Evolutionary conservation across 2,329 filamentous ascomycete genomes (phyloP).

Genomic region (Lasiodiplodia sp.): DNA sequence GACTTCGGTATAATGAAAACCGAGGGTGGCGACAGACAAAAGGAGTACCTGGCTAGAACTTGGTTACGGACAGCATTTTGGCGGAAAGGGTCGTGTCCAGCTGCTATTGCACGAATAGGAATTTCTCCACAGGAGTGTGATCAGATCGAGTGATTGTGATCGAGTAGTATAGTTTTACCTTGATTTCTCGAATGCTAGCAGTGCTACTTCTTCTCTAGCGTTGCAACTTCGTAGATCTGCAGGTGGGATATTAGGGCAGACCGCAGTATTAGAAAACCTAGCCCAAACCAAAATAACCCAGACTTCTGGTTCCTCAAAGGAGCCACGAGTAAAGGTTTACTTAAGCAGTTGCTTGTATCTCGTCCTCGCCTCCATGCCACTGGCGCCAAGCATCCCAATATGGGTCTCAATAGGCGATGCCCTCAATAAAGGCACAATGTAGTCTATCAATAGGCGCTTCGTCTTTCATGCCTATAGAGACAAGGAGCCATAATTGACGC

Average conservation of each 20-base stretch:
- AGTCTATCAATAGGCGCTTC: constrained; percentile 11
- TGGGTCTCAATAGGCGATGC: constrained; percentile 6
- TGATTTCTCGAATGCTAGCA: not conserved
- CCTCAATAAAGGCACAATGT: not conserved
- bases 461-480: not conserved
- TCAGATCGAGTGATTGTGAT: no score
- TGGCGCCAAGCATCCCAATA: constrained; percentile 19
- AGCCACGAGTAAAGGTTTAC: not conserved
- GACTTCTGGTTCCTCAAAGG: not conserved
- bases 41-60: not conserved
- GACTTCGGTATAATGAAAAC: not conserved
- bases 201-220: not conserved
- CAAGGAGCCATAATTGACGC: not conserved
- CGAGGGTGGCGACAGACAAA: constrained; percentile 7
- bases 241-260: not conserved
- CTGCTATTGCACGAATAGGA: not conserved
- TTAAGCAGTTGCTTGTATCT: not conserved
- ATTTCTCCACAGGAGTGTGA: not conserved
- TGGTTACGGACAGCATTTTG: not conserved
- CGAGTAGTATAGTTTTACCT: no score
- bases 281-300: not conserved
- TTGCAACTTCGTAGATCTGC: not conserved
- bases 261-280: not conserved
- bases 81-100: not conserved
- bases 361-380: not conserved